Conservation (phyloP, 176 grass and related monocot species). For the Hordeum marinum region DNA sequence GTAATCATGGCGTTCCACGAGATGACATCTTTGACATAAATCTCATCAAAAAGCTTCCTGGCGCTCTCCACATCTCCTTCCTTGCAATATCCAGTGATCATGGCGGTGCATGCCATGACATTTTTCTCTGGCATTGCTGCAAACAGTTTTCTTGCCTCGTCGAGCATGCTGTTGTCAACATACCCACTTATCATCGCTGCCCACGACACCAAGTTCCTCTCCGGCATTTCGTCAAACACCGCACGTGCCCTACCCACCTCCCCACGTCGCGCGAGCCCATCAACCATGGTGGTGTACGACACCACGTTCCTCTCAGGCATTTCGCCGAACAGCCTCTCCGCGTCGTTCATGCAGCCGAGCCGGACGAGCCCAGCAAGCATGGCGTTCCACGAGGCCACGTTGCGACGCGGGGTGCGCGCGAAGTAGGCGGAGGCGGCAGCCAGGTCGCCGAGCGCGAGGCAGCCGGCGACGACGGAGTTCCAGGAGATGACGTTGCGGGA, state of each 20-base stretch:
- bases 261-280: constrained; percentile 41
- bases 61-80: constrained; percentile 55
- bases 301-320: constrained; percentile 74
- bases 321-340: constrained; percentile 51
- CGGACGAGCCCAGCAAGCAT: constrained; percentile 67
- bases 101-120: constrained; percentile 54
- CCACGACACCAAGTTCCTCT: constrained; percentile 66
- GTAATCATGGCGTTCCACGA: constrained; percentile 86
- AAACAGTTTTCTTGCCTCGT: constrained; percentile 58
- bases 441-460: constrained; percentile 56
- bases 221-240: constrained; percentile 71
- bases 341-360: constrained; percentile 43
- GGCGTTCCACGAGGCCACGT: constrained; percentile 82
- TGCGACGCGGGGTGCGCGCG: constrained; percentile 44
- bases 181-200: constrained; percentile 74
- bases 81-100: constrained; percentile 70
- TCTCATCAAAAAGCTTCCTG: constrained; percentile 62
- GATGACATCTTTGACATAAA: constrained; percentile 61
- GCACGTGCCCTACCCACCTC: constrained; percentile 49
- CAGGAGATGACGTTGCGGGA: constrained; percentile 73
- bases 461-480: constrained; percentile 76
- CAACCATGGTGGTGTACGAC: constrained; percentile 76
- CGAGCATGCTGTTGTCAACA: constrained; percentile 57
- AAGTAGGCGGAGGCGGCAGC: constrained; percentile 61
- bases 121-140: constrained; percentile 70